These are phyloP conservation scores for Albugo candida DNA, from an alignment of 352 stramenopile genomes.

Conservation along the genomic window DNA sequence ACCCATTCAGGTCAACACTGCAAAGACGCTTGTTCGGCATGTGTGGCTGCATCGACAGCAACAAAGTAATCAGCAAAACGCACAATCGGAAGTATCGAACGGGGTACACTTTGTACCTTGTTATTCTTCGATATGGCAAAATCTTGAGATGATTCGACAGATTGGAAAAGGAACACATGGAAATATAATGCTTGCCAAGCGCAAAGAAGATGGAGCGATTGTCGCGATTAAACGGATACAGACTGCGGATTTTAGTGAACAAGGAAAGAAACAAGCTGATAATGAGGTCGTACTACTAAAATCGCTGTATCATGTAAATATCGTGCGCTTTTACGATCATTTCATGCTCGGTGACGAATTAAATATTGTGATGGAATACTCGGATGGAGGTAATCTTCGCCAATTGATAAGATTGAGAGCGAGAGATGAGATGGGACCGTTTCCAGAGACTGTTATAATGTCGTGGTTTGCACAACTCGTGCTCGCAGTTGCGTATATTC, in stretches of 20 bases:
- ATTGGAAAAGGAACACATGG: conserved; percentile 76
- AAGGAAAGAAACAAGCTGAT: conserved; percentile 67
- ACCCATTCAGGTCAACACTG: conserved; percentile 77
- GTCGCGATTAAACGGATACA: conserved; percentile 73
- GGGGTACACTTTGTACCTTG: conserved; percentile 17
- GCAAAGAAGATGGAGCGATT: conserved; percentile 56
- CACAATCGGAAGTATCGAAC: too few species aligned
- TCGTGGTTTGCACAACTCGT: conserved; percentile 76
- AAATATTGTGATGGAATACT: conserved; percentile 82
- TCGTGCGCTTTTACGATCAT: conserved; percentile 79
- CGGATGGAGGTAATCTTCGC: conserved; percentile 63
- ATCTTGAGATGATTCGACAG: conserved; percentile 69
- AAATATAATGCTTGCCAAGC: conserved; percentile 57
- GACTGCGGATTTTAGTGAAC: conserved; percentile 60
- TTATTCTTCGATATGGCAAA: conserved; percentile 61
- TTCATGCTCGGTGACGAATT: conserved; percentile 73
- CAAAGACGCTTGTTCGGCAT: conserved; percentile 77
- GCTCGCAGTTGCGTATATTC: conserved; percentile 71
- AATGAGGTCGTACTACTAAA: conserved; percentile 81
- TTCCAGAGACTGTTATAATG: conserved; percentile 71
- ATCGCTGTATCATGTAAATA: conserved; percentile 78
- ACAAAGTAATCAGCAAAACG: conserved; percentile 24
- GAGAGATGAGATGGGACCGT: conserved; percentile 60
- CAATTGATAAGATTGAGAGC: conserved; percentile 64
- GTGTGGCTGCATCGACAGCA: conserved; percentile 65